phyloP scores from a whole-genome alignment of 2,329 filamentous ascomycete species.

The Epichloe scottii region DNA sequence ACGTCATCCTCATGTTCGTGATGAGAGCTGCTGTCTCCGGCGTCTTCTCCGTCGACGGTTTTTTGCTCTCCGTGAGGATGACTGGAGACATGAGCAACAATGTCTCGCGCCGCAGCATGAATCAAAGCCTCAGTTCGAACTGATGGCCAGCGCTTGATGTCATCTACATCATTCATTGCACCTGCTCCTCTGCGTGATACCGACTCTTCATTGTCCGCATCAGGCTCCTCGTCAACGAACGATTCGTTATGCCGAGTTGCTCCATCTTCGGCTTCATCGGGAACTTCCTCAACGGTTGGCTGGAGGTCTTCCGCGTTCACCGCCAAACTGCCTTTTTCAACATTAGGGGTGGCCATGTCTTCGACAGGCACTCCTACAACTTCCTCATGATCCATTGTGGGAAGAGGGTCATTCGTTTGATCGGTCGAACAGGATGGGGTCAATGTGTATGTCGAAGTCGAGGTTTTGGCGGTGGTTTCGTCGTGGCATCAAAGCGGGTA shows the following conservation, averaged over 20 bases:
- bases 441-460: conserved; percentile 37
- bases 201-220: neutral
- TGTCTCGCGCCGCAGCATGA: conserved; percentile 37
- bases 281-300: conserved; percentile 1
- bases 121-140: conserved; percentile 38
- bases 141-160: conserved; percentile 25
- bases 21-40: conserved; percentile 35
- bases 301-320: neutral
- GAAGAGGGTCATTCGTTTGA: conserved; percentile 7
- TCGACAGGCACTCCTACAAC: neutral
- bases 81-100: conserved; percentile 28
- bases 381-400: conserved; percentile 5
- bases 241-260: neutral
- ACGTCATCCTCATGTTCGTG: conserved; percentile 43
- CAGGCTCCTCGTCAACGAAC: neutral
- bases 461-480: conserved; percentile 20
- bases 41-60: conserved; percentile 12
- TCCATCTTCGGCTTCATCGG: conserved; percentile 2
- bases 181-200: conserved; percentile 10
- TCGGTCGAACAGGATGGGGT: conserved; percentile 30
- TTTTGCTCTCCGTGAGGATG: conserved; percentile 9
- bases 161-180: conserved; percentile 9
- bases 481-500: conserved; percentile 11
- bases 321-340: neutral
- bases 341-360: neutral